Base-by-base conservation (phyloP, 116 monocot species). In the Thalassia testudinum region DNA sequence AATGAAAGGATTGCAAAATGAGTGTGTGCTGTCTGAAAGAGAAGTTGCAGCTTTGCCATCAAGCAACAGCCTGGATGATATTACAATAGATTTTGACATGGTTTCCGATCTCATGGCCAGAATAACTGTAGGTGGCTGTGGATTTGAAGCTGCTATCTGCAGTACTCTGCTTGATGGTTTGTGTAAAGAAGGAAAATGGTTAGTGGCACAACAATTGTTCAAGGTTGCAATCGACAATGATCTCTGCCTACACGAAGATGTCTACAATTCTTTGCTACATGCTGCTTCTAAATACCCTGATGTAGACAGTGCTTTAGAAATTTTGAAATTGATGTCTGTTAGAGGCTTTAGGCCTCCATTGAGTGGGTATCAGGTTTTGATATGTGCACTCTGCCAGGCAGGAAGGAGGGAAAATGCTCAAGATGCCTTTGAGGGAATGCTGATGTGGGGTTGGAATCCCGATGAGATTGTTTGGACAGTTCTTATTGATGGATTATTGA, bases 391-490 rank as follows among this genome's bases (percentile, higher is more conserved):
- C 24, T 82, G 92, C 52, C 75, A 70, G 62, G 62, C 58, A 38
- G 68, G 69, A 26, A 74, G 62, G 59, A 54, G 27, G 24, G 67
- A 72, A 62, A 66, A 77, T 43, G 92, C 82, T 59, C 65, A 62
- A 43, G 50, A 57, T 42, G 17, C 80, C 28, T 92, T 92, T 63
- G 67, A 71, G 40, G 62, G 56, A 57, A 72, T 92, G 72, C 77
- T 83, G 57, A 37, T 21, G 17, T 62, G 67, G 29, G 42, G 68
- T 20, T 92, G 78, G 82, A 86, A 64, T 82, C 75, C 92, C 56
- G 92, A 92, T 70, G 86, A 92, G 62, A 65, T 92, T 56, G 79
- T 74, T 7, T 86, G 86, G 92, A 82, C 86, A 48, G 55, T 92
- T 42, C 67, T 92, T 22, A 75, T 92, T 56, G 92, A 92, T 80